phyloP scores from a whole-genome alignment of 78 protist species.

The Pelomyxa schiedti region DNA sequence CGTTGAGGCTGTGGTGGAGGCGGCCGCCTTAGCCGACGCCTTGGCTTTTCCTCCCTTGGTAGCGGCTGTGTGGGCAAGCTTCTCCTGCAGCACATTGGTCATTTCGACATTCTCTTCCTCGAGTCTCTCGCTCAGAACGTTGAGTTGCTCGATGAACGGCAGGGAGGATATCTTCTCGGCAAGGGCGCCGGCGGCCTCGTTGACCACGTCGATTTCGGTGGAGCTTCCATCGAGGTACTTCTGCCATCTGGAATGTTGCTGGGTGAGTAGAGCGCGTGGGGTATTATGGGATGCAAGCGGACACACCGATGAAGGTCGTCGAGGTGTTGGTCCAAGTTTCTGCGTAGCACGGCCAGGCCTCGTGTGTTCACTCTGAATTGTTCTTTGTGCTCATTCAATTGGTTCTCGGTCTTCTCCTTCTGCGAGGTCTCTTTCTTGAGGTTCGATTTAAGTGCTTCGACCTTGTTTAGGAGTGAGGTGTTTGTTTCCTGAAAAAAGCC shows the following conservation, averaged over 20 bases:
- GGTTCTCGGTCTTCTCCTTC: not conserved
- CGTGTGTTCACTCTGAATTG: not conserved
- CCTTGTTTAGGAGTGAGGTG: too few species aligned
- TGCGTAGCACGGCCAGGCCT: not conserved
- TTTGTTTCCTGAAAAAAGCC: too few species aligned
- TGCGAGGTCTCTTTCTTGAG: not conserved
- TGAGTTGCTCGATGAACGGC: constrained; percentile 1
- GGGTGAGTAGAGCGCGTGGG: too few species aligned
- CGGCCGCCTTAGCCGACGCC: too few species aligned
- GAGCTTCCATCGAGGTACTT: not conserved
- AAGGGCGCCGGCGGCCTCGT: not conserved
- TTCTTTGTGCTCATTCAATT: not conserved
- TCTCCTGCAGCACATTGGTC: not conserved
- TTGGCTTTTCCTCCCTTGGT: too few species aligned
- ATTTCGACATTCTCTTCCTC: not conserved
- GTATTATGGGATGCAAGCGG: too few species aligned
- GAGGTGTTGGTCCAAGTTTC: not conserved
- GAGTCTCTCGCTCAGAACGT: not conserved
- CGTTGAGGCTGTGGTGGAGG: too few species aligned
- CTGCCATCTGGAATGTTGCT: not conserved
- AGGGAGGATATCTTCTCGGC: not conserved
- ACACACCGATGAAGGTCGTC: constrained; percentile 13
- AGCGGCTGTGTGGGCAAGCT: not conserved
- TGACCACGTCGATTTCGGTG: not conserved
- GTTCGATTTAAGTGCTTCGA: too few species aligned